A percentile compares a stretch with the other conserved stretches of the same genome.
phyloP scores from a whole-genome alignment of 306 rosid species.

The Vachellia collinsii region DNA sequence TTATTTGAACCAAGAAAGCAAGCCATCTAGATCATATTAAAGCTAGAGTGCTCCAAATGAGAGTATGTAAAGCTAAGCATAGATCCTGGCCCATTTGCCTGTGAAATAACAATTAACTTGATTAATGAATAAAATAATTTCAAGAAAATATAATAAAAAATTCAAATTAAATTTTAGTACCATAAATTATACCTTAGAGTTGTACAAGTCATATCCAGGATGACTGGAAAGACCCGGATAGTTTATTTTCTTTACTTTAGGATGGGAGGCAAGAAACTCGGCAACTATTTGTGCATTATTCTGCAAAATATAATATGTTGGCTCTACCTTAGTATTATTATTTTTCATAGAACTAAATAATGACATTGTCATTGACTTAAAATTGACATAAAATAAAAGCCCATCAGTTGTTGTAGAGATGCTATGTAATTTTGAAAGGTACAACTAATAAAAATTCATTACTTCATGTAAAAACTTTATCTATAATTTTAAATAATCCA shows the following conservation, averaged over 20 bases:
- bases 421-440: neutral
- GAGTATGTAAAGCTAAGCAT: constrained; percentile 82
- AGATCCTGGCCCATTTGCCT: constrained; percentile 95
- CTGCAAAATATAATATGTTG: neutral
- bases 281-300: neutral
- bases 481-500: too few species aligned
- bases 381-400: neutral
- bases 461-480: neutral
- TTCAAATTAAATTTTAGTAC: too few species aligned
- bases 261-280: neutral
- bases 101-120: constrained; percentile 16
- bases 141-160: neutral
- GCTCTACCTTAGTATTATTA: neutral
- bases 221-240: neutral
- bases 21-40: neutral
- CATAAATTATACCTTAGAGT: neutral
- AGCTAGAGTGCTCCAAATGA: constrained; percentile 59
- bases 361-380: neutral
- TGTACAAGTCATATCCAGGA: neutral
- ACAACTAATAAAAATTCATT: too few species aligned
- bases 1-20: neutral
- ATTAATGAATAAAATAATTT: constrained; percentile 21
- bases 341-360: neutral
- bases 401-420: neutral
- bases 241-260: neutral